Conservation (phyloP, 768 basidiomycete genomes). For the Royoungia palumana region DNA sequence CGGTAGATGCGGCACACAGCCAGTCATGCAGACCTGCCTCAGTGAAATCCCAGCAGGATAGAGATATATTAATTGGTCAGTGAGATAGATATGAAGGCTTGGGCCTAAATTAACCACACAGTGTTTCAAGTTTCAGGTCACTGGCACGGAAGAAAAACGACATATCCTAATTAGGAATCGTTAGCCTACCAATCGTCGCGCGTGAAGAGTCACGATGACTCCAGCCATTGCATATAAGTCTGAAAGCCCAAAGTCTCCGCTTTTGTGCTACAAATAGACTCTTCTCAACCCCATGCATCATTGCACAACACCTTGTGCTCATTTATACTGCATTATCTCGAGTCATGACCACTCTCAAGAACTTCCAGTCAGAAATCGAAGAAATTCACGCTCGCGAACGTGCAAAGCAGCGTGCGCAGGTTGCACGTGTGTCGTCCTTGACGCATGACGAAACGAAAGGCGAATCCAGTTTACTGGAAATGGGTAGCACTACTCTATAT, state of each 20-base stretch:
- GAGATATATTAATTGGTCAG: no score
- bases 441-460: constrained; percentile 39
- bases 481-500: not conserved
- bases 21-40: no score
- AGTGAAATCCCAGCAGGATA: no score
- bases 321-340: constrained; percentile 1
- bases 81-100: no score
- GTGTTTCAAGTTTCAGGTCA: no score
- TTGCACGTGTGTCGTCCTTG: constrained; percentile 11
- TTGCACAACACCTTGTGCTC: constrained; percentile 1
- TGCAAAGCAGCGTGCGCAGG: constrained; percentile 51
- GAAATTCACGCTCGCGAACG: constrained; percentile 69
- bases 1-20: no score
- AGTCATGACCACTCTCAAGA: constrained; percentile 32
- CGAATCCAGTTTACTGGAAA: constrained; percentile 35
- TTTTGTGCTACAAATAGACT: constrained; percentile 2
- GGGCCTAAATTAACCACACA: not conserved
- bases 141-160: no score
- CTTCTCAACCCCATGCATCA: constrained; percentile 13
- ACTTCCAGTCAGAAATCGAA: constrained; percentile 69
- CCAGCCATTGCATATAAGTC: not conserved
- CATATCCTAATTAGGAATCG: not conserved
- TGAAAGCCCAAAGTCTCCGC: not conserved
- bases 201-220: not conserved
- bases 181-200: not conserved